Evolutionary conservation across 1,139 yeast genomes (phyloP).

Genomic region (Pichia norvegensis): DNA sequence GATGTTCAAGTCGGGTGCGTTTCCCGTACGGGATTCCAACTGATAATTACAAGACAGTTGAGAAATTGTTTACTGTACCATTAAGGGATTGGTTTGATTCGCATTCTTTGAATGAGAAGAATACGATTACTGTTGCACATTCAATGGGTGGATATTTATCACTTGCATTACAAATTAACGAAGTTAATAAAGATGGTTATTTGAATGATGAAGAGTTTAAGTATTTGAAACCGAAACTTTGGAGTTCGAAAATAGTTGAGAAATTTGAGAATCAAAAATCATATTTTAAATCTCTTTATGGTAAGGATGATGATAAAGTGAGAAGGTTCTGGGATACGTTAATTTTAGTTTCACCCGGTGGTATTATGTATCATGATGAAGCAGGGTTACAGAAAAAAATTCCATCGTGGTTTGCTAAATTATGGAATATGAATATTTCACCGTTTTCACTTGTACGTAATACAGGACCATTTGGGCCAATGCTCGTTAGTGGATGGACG

Average conservation of each 20-base stretch:
- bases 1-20: conserved; percentile 60
- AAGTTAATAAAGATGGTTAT: conserved; percentile 9
- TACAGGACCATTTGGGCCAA: conserved; percentile 60
- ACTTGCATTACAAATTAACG: conserved; percentile 33
- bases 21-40: conserved; percentile 34
- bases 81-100: conserved; percentile 38
- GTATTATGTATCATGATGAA: conserved; percentile 33
- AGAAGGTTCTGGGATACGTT: conserved; percentile 37
- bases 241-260: not conserved
- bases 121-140: conserved; percentile 46
- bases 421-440: conserved; percentile 67
- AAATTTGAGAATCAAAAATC: conserved; percentile 4
- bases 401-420: conserved; percentile 54
- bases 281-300: not conserved
- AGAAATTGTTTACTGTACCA: conserved; percentile 48
- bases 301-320: conserved; percentile 7
- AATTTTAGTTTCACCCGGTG: conserved; percentile 58
- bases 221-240: conserved; percentile 5
- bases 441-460: conserved; percentile 62
- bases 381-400: conserved; percentile 30
- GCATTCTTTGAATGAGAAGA: conserved; percentile 29
- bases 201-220: conserved; percentile 11
- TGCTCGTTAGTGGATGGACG: conserved; percentile 73
- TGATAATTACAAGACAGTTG: conserved; percentile 31
- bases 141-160: conserved; percentile 58